These are phyloP conservation scores for Globisporangium yorkense DNA, from an alignment of 352 stramenopile species.

Conservation along the genomic window DNA sequence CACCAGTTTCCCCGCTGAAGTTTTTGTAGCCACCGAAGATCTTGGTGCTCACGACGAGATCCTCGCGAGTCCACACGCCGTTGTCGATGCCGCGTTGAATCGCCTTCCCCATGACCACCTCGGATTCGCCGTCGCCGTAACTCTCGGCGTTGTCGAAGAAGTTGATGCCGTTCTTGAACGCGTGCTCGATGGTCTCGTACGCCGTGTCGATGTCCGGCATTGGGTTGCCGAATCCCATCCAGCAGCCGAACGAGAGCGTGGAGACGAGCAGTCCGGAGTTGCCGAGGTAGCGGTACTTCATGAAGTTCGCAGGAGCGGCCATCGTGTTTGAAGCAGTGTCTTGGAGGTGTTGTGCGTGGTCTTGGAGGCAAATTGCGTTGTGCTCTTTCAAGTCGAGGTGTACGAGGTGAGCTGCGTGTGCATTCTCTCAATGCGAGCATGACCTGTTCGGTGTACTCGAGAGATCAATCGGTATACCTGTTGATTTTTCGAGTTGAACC, in stretches of 20 bases:
- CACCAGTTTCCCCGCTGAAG: not conserved
- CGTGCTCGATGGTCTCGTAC: slow-evolving; percentile 29
- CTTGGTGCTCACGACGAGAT: slow-evolving; percentile 57
- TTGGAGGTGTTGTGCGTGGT: not conserved
- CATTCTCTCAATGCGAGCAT: no score
- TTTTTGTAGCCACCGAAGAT: slow-evolving; percentile 24
- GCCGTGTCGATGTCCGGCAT: slow-evolving; percentile 17
- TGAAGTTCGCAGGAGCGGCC: slow-evolving; percentile 1
- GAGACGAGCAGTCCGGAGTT: slow-evolving; percentile 21
- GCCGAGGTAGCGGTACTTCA: not conserved
- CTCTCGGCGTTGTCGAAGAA: slow-evolving; percentile 45
- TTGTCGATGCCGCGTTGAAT: slow-evolving; percentile 21
- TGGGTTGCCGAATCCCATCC: slow-evolving; percentile 16
- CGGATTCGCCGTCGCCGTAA: slow-evolving; percentile 24
- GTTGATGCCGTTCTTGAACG: slow-evolving; percentile 39
- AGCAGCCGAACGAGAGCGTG: slow-evolving; percentile 25
- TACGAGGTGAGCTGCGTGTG: no score
- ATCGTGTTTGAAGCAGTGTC: not conserved
- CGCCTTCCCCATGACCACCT: slow-evolving; percentile 24
- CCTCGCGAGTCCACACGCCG: slow-evolving; percentile 25
- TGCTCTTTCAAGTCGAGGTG: not conserved
- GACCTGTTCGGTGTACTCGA: no score
- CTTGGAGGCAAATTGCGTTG: not conserved
- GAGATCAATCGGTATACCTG: no score
- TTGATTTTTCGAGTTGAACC: no score